Base-by-base conservation (phyloP, 2,329 filamentous ascomycete genomes). In the Clonostachys rhizophaga region DNA sequence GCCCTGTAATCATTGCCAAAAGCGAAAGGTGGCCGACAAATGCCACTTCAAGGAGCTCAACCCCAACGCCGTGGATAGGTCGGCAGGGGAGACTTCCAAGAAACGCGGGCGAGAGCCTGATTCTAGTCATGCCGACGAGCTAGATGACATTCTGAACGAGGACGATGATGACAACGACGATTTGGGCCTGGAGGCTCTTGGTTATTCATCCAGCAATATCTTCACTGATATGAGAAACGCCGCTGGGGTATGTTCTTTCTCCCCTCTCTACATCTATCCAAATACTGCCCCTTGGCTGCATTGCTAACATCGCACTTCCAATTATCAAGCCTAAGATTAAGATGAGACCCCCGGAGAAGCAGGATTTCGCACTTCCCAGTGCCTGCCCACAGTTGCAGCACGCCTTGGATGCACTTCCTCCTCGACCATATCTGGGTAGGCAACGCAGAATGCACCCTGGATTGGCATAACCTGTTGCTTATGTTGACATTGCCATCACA, bases 1-100 rank as follows among this genome's bases (percentile, higher is more conserved):
- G 65, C 66, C 66, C 8, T 69, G 66, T 47, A 64, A 62, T 44
- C 66, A 68, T 47, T 69, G 66, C 47, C 62, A 64, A 49, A 67
- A 67, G 48, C 64, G 66, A 51, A 66, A 68, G 47, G 64, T 68
- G 30, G 58, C 61, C 40, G 59, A 65, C 47, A 61, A 61, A 50
- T 69, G 66, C 47, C 56, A 56, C 39, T 69, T 68, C 49, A 59
- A 52, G 42, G 46, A 49, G 5, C 53, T 55, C 44, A 46, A 46
- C 35, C 45, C 52, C 43, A 48, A 47, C n/a, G 47, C 49, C 34
- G 47, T 49, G 5, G 60, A 62, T 35, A 61, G 54, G 33, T 44
- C 52, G 17, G 43, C 49, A 33, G 48, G 53, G 37, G 17, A 33
- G 7, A 5, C 18, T 35, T 43, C 41, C 12, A 42, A 44, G 9